Conservation (phyloP, 2,329 filamentous ascomycete genomes). For the Aspergillus tanneri region DNA sequence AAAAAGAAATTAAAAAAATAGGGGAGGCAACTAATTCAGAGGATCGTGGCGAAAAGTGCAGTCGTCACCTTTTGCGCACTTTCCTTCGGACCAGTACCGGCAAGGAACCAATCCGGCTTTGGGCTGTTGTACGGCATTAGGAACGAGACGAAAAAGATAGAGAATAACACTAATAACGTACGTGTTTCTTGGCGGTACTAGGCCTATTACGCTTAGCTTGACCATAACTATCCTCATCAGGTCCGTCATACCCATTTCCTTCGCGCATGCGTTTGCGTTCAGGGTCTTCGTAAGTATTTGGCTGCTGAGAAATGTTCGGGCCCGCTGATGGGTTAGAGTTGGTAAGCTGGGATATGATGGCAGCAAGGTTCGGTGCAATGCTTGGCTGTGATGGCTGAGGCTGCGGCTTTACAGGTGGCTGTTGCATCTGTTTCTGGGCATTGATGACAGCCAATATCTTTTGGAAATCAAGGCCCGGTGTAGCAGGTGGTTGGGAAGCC, state of each 20-base stretch:
- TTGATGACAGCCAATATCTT: slow-evolving; percentile 42
- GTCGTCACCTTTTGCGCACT: slow-evolving; percentile 53
- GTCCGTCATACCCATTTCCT: slow-evolving; percentile 31
- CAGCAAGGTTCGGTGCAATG: slow-evolving; percentile 36
- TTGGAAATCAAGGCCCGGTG: slow-evolving; percentile 37
- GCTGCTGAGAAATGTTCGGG: slow-evolving; percentile 13
- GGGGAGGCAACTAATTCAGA: too few relatives aligned
- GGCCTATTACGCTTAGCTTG: slow-evolving; percentile 37
- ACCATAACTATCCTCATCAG: slow-evolving; percentile 30
- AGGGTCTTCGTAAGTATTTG: slow-evolving; percentile 38
- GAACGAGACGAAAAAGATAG: background rate
- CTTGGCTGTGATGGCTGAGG: slow-evolving; percentile 27
- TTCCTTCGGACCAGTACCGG: slow-evolving; percentile 55
- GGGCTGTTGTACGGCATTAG: slow-evolving; percentile 30
- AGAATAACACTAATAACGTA: slow-evolving; percentile 21
- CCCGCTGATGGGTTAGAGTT: slow-evolving; percentile 25
- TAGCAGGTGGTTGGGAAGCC: slow-evolving; percentile 23
- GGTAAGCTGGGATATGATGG: slow-evolving; percentile 35
- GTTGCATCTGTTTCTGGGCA: slow-evolving; percentile 36
- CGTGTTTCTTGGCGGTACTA: slow-evolving; percentile 39
- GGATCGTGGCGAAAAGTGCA: slow-evolving; percentile 53
- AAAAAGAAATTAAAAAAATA: slow-evolving; percentile 10
- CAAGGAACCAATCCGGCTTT: slow-evolving; percentile 50
- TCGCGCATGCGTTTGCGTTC: slow-evolving; percentile 45
- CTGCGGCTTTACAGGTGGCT: slow-evolving; percentile 27